A percentile compares a stretch with the other conserved stretches of the same genome.
These are phyloP conservation scores for Podaxis pistillaris DNA, from an alignment of 768 basidiomycete genomes.

Conservation along the genomic window DNA sequence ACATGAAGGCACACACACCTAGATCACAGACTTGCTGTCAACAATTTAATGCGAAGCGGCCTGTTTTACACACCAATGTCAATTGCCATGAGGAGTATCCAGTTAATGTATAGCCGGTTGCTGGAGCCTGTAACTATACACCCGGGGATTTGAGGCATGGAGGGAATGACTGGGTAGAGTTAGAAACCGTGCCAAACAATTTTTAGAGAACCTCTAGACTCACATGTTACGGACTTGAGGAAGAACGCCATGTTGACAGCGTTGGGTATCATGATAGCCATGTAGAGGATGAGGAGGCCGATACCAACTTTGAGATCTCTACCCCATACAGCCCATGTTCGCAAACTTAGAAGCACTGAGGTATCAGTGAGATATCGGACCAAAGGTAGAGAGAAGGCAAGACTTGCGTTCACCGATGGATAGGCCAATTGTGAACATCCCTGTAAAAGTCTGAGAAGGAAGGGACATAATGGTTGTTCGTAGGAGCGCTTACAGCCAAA, in stretches of 20 bases:
- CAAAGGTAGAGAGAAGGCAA: background rate
- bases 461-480: background rate
- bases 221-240: background rate
- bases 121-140: constrained; percentile 3
- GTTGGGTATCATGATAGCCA: background rate
- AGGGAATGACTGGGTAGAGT: background rate
- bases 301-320: background rate
- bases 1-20: constrained; percentile 7
- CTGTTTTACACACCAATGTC: constrained; percentile 1
- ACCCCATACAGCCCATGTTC: background rate
- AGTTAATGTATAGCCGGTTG: constrained; percentile 8
- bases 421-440: background rate
- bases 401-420: background rate
- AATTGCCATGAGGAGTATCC: constrained; percentile 9
- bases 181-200: background rate
- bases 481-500: background rate
- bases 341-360: background rate
- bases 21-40: background rate
- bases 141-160: background rate
- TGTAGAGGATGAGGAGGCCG: background rate
- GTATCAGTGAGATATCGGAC: background rate
- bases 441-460: background rate
- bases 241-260: background rate
- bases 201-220: background rate
- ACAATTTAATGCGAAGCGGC: background rate